A percentile compares a stretch with the other conserved stretches of the same genome.
Conservation (phyloP, 805 yeast species). For the Metschnikowia lachancei region DNA sequence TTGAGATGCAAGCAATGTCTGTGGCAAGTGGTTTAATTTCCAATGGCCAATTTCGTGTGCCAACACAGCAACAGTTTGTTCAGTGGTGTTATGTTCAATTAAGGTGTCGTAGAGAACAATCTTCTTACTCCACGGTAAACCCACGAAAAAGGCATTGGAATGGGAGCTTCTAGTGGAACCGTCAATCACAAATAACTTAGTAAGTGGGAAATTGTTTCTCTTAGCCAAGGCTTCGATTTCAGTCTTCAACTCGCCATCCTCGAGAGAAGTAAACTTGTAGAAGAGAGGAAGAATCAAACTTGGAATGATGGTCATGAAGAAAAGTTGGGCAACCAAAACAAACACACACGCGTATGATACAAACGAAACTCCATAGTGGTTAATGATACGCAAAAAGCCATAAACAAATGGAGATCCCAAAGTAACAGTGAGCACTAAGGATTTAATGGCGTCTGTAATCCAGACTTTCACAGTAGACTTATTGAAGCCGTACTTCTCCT, state of each 20-base stretch:
- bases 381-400: conserved; percentile 76
- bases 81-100: conserved; percentile 70
- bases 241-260: conserved; percentile 81
- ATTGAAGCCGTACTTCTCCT: conserved; percentile 91
- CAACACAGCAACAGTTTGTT: conserved; percentile 87
- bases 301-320: conserved; percentile 75
- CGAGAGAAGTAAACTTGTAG: conserved; percentile 86
- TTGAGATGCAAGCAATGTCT: conserved; percentile 65
- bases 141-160: conserved; percentile 94
- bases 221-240: conserved; percentile 79
- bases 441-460: conserved; percentile 69
- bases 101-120: conserved; percentile 92
- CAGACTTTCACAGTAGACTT: conserved; percentile 73
- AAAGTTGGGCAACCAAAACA: conserved; percentile 65
- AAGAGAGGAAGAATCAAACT: conserved; percentile 88
- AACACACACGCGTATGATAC: conserved; percentile 76
- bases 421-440: conserved; percentile 47
- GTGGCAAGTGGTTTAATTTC: conserved; percentile 86
- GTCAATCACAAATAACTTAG: conserved; percentile 83
- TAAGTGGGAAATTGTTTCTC: conserved; percentile 78
- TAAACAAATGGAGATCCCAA: conserved; percentile 74
- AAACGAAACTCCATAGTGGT: conserved; percentile 74
- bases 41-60: conserved; percentile 99
- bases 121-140: conserved; percentile 95
- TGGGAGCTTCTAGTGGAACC: conserved; percentile 97